phyloP scores from a whole-genome alignment of 2,329 filamentous ascomycete species.

The Stachybotrys echinatus region DNA sequence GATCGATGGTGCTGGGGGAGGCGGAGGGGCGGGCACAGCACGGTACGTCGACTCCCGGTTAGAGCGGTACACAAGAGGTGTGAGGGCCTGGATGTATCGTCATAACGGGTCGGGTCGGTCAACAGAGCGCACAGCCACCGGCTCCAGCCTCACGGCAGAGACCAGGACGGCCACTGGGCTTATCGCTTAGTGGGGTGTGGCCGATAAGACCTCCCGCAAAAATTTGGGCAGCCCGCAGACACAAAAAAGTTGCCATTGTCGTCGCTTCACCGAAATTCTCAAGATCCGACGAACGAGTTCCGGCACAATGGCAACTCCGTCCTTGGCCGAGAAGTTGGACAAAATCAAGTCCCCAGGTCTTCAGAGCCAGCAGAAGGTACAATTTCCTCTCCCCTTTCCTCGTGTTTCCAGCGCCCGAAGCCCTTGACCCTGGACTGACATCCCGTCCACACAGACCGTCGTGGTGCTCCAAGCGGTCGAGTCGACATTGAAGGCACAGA shows the following conservation, averaged over 20 bases:
- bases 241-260: not conserved
- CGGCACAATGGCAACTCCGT: conserved; percentile 41
- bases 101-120: conserved; percentile 11
- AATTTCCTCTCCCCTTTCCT: no score
- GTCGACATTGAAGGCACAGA: conserved; percentile 84
- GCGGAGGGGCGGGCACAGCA: conserved; percentile 18
- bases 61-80: conserved; percentile 17
- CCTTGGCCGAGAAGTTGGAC: conserved; percentile 83
- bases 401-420: no score
- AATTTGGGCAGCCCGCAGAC: conserved; percentile 5
- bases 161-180: conserved; percentile 7
- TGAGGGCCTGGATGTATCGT: conserved; percentile 5
- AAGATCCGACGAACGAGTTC: conserved; percentile 17
- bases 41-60: conserved; percentile 19
- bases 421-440: no score
- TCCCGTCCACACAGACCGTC: conserved; percentile 54
- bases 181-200: conserved; percentile 18
- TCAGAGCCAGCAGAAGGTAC: conserved; percentile 88
- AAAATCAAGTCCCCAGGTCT: conserved; percentile 97
- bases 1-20: conserved; percentile 15
- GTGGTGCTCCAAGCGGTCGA: conserved; percentile 89
- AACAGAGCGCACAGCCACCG: not conserved
- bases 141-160: not conserved
- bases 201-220: conserved; percentile 18
- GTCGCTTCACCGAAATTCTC: conserved; percentile 21